These are phyloP conservation scores for Cupressus sempervirens DNA, from an alignment of 75 land plant genomes.

Conservation along the genomic window DNA sequence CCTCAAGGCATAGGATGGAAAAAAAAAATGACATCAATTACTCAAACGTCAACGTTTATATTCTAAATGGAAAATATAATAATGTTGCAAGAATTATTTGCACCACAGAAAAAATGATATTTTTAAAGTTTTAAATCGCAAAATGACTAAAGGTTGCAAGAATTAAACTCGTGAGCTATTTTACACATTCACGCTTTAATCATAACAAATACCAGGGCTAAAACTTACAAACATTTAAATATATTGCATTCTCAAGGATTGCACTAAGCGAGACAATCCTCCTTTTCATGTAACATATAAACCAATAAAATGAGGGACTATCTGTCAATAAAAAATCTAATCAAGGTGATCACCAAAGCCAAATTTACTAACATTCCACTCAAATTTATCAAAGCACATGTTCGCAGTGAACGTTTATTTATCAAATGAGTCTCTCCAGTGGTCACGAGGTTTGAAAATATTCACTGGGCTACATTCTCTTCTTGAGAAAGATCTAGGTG, in stretches of 20 bases:
- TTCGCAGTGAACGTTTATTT: slow-evolving; percentile 11
- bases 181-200: too few relatives aligned
- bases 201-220: too few relatives aligned
- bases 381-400: not conserved
- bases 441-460: slow-evolving; percentile 70
- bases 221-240: slow-evolving; percentile 39
- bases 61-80: too few relatives aligned
- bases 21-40: too few relatives aligned
- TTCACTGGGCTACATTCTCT: slow-evolving; percentile 80
- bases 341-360: not conserved
- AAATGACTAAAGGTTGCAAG: too few relatives aligned
- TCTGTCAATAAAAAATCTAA: not conserved
- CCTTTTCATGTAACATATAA: slow-evolving; percentile 60
- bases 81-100: too few relatives aligned
- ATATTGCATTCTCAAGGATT: slow-evolving; percentile 67
- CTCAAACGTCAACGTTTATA: too few relatives aligned
- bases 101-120: too few relatives aligned
- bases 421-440: slow-evolving; percentile 88
- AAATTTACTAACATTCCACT: not conserved
- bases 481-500: slow-evolving; percentile 94
- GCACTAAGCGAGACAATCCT: slow-evolving; percentile 81
- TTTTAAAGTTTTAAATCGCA: too few relatives aligned
- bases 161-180: too few relatives aligned
- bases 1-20: too few relatives aligned
- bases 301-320: not conserved